A percentile compares a stretch with the other conserved stretches of the same genome.
phyloP scores from a whole-genome alignment of 371 early-diverging fungal species.

The Gilbertella persicaria region DNA sequence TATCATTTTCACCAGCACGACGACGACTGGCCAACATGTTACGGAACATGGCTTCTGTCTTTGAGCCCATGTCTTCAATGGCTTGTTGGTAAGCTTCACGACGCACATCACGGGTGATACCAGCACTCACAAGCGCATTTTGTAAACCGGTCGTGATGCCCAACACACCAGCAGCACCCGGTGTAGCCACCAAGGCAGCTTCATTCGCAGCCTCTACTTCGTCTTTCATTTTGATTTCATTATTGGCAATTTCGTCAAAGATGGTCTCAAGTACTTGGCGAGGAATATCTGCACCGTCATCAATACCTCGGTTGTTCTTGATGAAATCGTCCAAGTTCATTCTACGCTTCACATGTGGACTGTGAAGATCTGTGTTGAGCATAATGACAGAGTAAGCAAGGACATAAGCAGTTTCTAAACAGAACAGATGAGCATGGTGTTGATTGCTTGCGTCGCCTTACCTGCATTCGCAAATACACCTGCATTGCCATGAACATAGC shows the following conservation, averaged over 20 bases:
- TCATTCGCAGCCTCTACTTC: slow-evolving; percentile 64
- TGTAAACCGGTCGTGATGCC: slow-evolving; percentile 45
- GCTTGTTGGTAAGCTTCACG: slow-evolving; percentile 57
- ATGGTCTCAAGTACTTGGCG: slow-evolving; percentile 67
- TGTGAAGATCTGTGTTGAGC: slow-evolving; percentile 97
- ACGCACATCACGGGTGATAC: slow-evolving; percentile 48
- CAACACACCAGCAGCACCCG: slow-evolving; percentile 27
- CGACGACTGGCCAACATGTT: slow-evolving; percentile 51
- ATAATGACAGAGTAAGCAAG: slow-evolving; percentile 94
- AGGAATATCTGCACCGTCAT: slow-evolving; percentile 82
- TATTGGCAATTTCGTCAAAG: slow-evolving; percentile 79
- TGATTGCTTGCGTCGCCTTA: too few species aligned
- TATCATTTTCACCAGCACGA: slow-evolving; percentile 45
- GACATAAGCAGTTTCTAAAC: slow-evolving; percentile 85
- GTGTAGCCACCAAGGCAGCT: slow-evolving; percentile 27
- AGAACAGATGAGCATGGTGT: too few species aligned
- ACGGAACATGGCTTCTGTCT: slow-evolving; percentile 59
- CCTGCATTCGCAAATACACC: slow-evolving; percentile 72
- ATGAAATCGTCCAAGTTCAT: slow-evolving; percentile 95
- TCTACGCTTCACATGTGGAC: slow-evolving; percentile 85
- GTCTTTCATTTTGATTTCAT: slow-evolving; percentile 94
- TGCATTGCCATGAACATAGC: slow-evolving; percentile 84
- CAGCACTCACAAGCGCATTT: slow-evolving; percentile 50
- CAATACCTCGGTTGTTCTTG: slow-evolving; percentile 93
- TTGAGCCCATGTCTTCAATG: slow-evolving; percentile 59